phyloP scores from a whole-genome alignment of 768 basidiomycete genomes.

The Boletus rubroflammeus region DNA sequence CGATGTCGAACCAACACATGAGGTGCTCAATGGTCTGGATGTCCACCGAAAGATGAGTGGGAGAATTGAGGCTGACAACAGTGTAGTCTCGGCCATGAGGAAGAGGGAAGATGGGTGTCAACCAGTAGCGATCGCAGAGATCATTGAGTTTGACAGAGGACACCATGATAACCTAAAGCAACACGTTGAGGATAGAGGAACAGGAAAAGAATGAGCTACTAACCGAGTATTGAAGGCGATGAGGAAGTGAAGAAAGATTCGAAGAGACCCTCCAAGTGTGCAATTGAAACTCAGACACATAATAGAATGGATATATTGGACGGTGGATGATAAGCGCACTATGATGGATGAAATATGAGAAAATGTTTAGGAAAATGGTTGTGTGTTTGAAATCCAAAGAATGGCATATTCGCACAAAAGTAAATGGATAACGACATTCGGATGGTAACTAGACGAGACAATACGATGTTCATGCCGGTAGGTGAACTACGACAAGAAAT shows the following conservation, averaged over 20 bases:
- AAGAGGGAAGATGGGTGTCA: background rate
- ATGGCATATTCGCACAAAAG: background rate
- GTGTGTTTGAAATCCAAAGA: background rate
- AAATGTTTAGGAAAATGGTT: background rate
- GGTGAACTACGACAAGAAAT: background rate
- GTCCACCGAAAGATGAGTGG: background rate
- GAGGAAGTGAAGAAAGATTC: background rate
- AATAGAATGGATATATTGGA: no score
- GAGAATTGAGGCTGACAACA: background rate
- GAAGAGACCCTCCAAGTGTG: background rate
- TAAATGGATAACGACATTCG: background rate
- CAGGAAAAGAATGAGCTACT: no score
- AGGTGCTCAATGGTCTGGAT: no score
- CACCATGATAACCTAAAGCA: background rate
- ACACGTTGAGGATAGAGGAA: background rate
- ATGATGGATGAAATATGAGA: no score
- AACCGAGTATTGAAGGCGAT: background rate
- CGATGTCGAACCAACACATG: no score
- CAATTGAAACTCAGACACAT: background rate
- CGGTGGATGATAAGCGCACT: no score
- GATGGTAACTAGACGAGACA: background rate
- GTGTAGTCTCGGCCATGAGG: background rate
- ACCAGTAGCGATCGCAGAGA: background rate
- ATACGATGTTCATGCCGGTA: background rate
- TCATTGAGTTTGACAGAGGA: background rate